Base-by-base conservation (phyloP, 2,329 filamentous ascomycete species). In the Cladobotryum protrusum region DNA sequence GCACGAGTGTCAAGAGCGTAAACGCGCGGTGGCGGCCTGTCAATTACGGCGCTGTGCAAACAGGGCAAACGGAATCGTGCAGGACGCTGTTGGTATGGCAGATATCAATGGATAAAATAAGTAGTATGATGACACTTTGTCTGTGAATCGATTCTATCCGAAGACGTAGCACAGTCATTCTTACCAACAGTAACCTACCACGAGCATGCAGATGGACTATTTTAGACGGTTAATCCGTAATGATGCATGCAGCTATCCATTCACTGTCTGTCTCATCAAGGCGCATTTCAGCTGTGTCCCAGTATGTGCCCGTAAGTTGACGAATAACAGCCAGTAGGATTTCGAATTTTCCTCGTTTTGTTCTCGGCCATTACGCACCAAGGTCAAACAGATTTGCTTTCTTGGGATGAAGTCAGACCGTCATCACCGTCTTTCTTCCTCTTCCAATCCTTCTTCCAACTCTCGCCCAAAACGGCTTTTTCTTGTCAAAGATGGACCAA, bases 241-340 rank as follows among this genome's bases (percentile, higher is more conserved):
- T 29, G 24, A 29, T 29, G 24, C 24, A 29, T 29, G 24, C 24
- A 29, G 24, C 24, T 29, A 29, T 29, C 24, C 24, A 24, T 45
- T 45, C 49, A 42, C 40, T 29, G 45, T 47, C 41, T 48, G 49
- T 51, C 49, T 39, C 46, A 51, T 40, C 43, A 32, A 15, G 48
- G 18, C 35, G 32, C 44, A 37, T 46, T 50, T 40, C 48, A 47
- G 39, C 39, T 42, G 39, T 42, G 39, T 42, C 39, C 19, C 15
- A 42, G 39, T 17, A 42, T 7, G n/a, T 42, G 39, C 39, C 39
- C 17, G 39, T 42, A 13, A 42, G 15, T 42, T 19, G 39, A 42
- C 19, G 15, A 42, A 20, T 15, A 19, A 29, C 24, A 6, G 24
- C 11, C 24, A 29, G 7, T 29, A 11, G 12, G 14, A 37, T 37